Evolutionary conservation across 352 stramenopile genomes (phyloP).

Genomic region (Phytophthora pluvialis): DNA sequence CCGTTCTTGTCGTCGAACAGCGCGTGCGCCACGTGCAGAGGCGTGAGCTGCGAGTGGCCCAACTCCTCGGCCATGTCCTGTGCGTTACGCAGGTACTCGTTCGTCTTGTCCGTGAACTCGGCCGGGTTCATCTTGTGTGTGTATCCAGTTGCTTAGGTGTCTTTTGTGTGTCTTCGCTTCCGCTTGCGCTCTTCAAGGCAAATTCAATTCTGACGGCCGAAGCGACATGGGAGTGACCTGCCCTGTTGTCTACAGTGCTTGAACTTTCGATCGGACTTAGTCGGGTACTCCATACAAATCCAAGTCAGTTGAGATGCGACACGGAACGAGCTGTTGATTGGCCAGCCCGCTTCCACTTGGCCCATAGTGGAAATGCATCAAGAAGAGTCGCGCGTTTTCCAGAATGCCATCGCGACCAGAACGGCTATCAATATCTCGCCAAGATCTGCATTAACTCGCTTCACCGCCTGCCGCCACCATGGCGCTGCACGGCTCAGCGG

Average conservation of each 20-base stretch:
- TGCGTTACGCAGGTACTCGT: conserved; percentile 60
- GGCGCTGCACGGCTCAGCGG: conserved; percentile 29
- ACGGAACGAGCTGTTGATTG: conserved; percentile 15
- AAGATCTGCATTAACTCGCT: not conserved
- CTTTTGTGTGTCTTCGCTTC: conserved; percentile 12
- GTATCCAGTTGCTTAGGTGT: conserved; percentile 26
- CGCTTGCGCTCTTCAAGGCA: conserved; percentile 25
- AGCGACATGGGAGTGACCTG: not conserved
- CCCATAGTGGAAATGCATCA: conserved; percentile 13
- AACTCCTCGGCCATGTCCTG: conserved; percentile 64
- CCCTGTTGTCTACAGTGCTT: conserved; percentile 1
- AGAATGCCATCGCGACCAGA: not conserved
- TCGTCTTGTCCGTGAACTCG: conserved; percentile 87
- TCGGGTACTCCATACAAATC: conserved; percentile 13
- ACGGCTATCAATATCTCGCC: conserved; percentile 8
- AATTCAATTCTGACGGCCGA: conserved; percentile 36
- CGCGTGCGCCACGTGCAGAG: conserved; percentile 69
- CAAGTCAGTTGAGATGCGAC: conserved; percentile 29
- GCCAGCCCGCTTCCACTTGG: conserved; percentile 33
- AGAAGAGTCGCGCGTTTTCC: conserved; percentile 21
- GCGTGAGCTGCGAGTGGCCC: conserved; percentile 77
- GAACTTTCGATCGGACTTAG: conserved; percentile 47
- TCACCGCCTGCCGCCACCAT: not conserved
- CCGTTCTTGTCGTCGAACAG: conserved; percentile 74
- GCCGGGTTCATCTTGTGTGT: conserved; percentile 59